These are phyloP conservation scores for Penicillium griseofulvum DNA, from an alignment of 2,329 filamentous ascomycete species.

Conservation along the genomic window DNA sequence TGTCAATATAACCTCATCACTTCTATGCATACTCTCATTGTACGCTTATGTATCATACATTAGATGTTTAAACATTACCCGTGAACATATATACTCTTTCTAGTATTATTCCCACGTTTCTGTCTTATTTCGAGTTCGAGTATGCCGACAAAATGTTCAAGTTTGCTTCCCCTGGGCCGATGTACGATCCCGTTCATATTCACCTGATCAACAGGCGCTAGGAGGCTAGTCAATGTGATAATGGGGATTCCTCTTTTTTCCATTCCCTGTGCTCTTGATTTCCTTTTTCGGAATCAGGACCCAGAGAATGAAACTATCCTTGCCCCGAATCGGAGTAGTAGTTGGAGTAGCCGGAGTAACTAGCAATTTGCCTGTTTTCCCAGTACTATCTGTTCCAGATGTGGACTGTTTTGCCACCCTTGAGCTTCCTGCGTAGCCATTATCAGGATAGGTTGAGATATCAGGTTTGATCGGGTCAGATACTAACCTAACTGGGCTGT, in stretches of 20 bases:
- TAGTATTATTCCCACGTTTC: no score
- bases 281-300: neutral
- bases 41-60: neutral
- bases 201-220: no score
- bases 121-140: no score
- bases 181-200: no score
- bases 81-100: neutral
- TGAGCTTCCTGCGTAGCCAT: neutral
- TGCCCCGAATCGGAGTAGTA: neutral
- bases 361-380: neutral
- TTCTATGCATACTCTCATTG: neutral
- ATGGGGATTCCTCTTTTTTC: neutral
- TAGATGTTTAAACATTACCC: neutral
- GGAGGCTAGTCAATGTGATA: no score
- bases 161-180: neutral
- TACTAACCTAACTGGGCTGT: no score
- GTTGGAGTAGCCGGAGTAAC: no score
- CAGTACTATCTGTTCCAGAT: neutral
- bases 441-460: no score
- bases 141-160: neutral
- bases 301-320: neutral
- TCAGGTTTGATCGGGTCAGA: no score
- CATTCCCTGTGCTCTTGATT: neutral
- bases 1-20: neutral
- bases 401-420: neutral